Evolutionary conservation across 345 rosid species (phyloP).

Genomic region (Ailanthus altissimus): DNA sequence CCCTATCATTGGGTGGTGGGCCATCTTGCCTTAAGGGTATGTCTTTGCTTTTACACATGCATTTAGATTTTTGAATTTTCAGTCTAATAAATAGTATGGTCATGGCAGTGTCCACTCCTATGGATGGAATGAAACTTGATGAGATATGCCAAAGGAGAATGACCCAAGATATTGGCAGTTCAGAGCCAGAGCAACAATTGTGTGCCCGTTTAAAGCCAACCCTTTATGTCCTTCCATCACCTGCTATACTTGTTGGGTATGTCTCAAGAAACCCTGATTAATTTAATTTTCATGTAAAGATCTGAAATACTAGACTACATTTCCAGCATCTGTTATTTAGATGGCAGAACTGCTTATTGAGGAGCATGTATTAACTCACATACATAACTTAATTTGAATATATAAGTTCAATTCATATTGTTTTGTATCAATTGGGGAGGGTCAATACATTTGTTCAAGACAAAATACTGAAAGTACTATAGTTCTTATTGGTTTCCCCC

Average conservation of each 20-base stretch:
- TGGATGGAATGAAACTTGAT: conserved; percentile 71
- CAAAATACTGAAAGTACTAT: background rate
- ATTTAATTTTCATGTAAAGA: background rate
- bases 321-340: background rate
- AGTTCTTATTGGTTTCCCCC: background rate
- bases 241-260: conserved; percentile 96
- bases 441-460: background rate
- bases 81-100: conserved; percentile 15
- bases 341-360: conserved; percentile 1
- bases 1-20: conserved; percentile 52
- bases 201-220: conserved; percentile 61
- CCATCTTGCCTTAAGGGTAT: conserved; percentile 61
- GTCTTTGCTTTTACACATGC: conserved; percentile 5
- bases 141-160: conserved; percentile 67
- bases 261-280: conserved; percentile 12
- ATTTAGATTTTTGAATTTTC: conserved; percentile 18
- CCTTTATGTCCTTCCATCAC: conserved; percentile 82
- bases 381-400: background rate
- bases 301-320: background rate
- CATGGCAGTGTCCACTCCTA: conserved; percentile 37
- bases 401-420: background rate
- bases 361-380: background rate
- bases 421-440: background rate
- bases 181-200: conserved; percentile 64
- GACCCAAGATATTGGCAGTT: conserved; percentile 59